Evolutionary conservation across 2,329 filamentous ascomycete species (phyloP).

Genomic region (Trichocomaceae sp.): DNA sequence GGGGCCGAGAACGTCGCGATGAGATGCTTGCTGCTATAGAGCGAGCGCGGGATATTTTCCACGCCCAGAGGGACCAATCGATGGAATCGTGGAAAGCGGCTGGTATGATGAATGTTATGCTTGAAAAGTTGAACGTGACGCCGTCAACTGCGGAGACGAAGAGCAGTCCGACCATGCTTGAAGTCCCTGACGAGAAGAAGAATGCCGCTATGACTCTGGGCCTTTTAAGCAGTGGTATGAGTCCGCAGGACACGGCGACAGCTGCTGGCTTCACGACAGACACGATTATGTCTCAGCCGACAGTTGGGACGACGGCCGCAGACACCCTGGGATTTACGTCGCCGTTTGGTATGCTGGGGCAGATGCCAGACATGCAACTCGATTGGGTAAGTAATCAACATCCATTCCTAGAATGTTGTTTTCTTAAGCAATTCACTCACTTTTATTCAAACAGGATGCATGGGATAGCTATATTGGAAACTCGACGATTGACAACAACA

Average conservation of each 20-base stretch:
- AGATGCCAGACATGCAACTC: slow-evolving; percentile 48
- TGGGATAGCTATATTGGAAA: slow-evolving; percentile 66
- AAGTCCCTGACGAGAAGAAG: slow-evolving; percentile 51
- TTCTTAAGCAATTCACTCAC: slow-evolving; percentile 18
- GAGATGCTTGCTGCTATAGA: slow-evolving; percentile 74
- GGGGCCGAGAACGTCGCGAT: slow-evolving; percentile 47
- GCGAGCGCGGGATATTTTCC: slow-evolving; percentile 71
- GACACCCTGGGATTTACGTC: slow-evolving; percentile 41
- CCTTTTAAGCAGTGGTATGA: slow-evolving; percentile 58
- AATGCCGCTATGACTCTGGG: slow-evolving; percentile 66
- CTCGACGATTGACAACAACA: slow-evolving; percentile 36
- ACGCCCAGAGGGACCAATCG: slow-evolving; percentile 65
- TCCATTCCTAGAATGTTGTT: neutral
- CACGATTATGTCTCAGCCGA: slow-evolving; percentile 21
- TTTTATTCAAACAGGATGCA: slow-evolving; percentile 47
- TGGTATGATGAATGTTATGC: slow-evolving; percentile 72
- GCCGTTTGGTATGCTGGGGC: slow-evolving; percentile 52
- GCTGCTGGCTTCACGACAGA: slow-evolving; percentile 27
- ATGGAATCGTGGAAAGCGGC: slow-evolving; percentile 88
- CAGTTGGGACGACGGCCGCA: slow-evolving; percentile 22
- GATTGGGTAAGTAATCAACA: slow-evolving; percentile 49
- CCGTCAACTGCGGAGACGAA: slow-evolving; percentile 19
- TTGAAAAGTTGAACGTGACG: slow-evolving; percentile 60
- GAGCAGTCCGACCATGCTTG: slow-evolving; percentile 23
- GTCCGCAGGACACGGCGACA: slow-evolving; percentile 37